Base-by-base conservation (phyloP, 371 early-diverging fungal genomes). In the Circinella umbellata region DNA sequence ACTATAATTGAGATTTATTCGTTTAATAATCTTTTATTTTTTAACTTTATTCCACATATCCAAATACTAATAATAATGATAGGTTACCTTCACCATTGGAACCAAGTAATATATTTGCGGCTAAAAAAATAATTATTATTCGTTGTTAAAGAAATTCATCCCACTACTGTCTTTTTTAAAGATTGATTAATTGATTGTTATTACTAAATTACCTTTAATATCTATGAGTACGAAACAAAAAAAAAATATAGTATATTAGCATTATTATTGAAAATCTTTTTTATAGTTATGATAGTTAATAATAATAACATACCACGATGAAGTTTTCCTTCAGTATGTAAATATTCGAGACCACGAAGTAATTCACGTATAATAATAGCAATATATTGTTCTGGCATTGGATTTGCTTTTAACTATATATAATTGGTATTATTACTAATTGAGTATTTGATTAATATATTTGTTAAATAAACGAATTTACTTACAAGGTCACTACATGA, bases 331-430 rank as follows among this genome's bases (percentile, higher is more conserved):
- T 96, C 93, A 37, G 82, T 85, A 80, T 99, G 99, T 36, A 99
- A 84, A 82, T 99, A 98, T 66, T 96, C 95, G 61, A 99, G 80
- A 7, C 99, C 99, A 67, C 91, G 88, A 49, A 98, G 77, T 46
- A 97, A 79, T 73, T 98, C 98, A 42, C 94, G 89, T 66, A 98
- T 74, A 61, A 98, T 95, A 64, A 96, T 95, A 61, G 96, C 95
- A 76, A 98, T 96, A 64, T 90, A 94, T 35, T 91, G 88, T 76
- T 98, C 99, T 64, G 89, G 86, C 67, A 99, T 90, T 4, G 82
- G 76, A 1, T 92, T 93, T 10, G 94, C 88, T 79, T 93, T 51
- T 13, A 14, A 15, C 15, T 57, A n/a, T 57, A 57, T 27, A 57
- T 27, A 57, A 27, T 27, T 57, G 57, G 34, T 34, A 57, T 57